Base-by-base conservation (phyloP, 1,139 yeast species). In the Geotrichum candidum region DNA sequence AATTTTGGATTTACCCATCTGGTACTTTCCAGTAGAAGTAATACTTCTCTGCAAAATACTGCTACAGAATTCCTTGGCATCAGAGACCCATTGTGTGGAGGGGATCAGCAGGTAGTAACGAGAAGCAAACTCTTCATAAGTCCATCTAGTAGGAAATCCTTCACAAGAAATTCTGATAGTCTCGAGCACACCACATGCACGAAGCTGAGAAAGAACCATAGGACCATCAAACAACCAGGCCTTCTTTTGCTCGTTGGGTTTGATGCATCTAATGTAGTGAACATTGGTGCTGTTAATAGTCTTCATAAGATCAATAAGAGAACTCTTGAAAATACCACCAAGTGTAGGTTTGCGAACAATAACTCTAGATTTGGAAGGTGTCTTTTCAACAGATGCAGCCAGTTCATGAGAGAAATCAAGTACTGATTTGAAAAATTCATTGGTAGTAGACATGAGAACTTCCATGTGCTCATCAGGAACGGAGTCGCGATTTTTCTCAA, bases 161-260 rank as follows among this genome's bases (percentile, higher is more conserved):
- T 97, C 98, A 77, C 97, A 92, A 7, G 98, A 92, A 60, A 94
- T 94, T 70, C 96, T 81, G 72, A 94, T 94, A 1, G 99, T 94
- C 76, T 95, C 99, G 68, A 94, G 80, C 57, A 94, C 99, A 85
- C 99, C 99, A 81, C 99, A 94, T n/a, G 99, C 99, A 72, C 99
- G 84, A 67, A 94, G 82, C 75, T 94, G 99, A 5, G 96, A 87
- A 66, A 94, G 81, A 54, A 94, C 99, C 97, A 94, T 91, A 61
- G 92, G 82, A 41, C 96, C 91, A 72, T 91, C 96, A 76, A 94
- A 94, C 72, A 86, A 88, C 99, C 99, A 94, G 2, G 99, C 96
- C 63, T 84, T 86, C 76, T 94, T 94, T 64, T 85, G 86, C 69
- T 94, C 97, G 74, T 94, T 94, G 7, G 99, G 99, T 74, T 94